A percentile compares a stretch with the other conserved stretches of the same genome.
phyloP scores from a whole-genome alignment of 176 grass and related monocot genomes.

The Aegilops longissima region DNA sequence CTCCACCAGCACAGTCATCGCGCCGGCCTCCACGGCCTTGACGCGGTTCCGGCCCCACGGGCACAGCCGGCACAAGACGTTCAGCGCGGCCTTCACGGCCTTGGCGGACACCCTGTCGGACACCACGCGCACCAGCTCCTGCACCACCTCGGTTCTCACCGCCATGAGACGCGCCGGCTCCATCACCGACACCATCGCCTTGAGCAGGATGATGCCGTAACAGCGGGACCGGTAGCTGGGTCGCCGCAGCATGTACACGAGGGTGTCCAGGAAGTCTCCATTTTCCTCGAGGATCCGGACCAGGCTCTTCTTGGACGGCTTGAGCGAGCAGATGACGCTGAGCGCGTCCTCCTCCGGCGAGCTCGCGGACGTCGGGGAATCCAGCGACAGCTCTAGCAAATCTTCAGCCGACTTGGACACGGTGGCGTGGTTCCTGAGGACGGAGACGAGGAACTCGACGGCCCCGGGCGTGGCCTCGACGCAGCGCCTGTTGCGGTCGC shows the following conservation, averaged over 20 bases:
- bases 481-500: conserved; percentile 57
- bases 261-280: conserved; percentile 24
- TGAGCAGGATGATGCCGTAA: conserved; percentile 45
- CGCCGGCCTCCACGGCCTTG: conserved; percentile 64
- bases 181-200: conserved; percentile 35
- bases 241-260: conserved; percentile 39
- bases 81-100: conserved; percentile 61
- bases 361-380: conserved; percentile 27
- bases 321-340: conserved; percentile 51
- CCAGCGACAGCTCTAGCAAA: neutral
- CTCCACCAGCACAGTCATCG: conserved; percentile 50
- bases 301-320: conserved; percentile 42
- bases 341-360: conserved; percentile 58
- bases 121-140: conserved; percentile 49
- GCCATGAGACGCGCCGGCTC: conserved; percentile 19
- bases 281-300: conserved; percentile 26
- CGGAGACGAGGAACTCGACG: conserved; percentile 44
- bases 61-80: conserved; percentile 46
- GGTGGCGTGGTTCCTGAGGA: conserved; percentile 6
- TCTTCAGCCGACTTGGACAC: neutral
- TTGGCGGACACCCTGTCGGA: conserved; percentile 45
- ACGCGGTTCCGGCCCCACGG: conserved; percentile 60
- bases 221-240: conserved; percentile 60
- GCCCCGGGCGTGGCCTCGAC: conserved; percentile 37
- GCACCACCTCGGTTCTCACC: conserved; percentile 32